Conservation (phyloP, 805 yeast species). For the Ogataea glucozyma region DNA sequence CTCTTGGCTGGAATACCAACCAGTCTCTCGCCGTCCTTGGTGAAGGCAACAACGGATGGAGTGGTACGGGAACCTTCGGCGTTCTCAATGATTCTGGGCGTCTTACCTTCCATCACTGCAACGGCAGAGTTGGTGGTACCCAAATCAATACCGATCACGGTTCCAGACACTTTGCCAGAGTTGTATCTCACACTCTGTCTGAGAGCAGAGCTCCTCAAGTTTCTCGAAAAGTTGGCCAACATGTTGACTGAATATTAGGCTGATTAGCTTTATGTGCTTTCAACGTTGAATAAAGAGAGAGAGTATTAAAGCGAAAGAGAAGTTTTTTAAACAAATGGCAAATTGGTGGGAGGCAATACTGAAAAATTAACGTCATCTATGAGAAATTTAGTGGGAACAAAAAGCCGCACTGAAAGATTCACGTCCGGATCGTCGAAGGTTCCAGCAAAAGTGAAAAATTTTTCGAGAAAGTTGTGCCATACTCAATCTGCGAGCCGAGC, state of each 20-base stretch:
- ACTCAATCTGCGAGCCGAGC: too few relatives aligned
- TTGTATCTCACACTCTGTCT: slow-evolving; percentile 36
- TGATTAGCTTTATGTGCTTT: not conserved
- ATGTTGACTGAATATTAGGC: slow-evolving; percentile 17
- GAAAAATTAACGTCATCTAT: slow-evolving; percentile 2
- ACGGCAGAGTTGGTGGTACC: slow-evolving; percentile 90
- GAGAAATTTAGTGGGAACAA: not conserved
- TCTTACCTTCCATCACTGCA: slow-evolving; percentile 66
- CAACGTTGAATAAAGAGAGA: not conserved
- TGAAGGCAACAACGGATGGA: slow-evolving; percentile 74
- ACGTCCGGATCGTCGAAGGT: slow-evolving; percentile 16
- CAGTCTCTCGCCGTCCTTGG: slow-evolving; percentile 46
- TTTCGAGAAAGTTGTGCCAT: not conserved
- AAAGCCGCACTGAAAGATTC: slow-evolving; percentile 6
- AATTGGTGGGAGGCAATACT: too few relatives aligned
- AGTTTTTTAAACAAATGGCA: not conserved
- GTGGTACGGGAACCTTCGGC: slow-evolving; percentile 80
- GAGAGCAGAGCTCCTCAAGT: slow-evolving; percentile 30
- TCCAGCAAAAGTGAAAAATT: slow-evolving; percentile 20
- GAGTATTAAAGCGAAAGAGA: not conserved
- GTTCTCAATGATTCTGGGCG: slow-evolving; percentile 68
- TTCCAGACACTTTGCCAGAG: slow-evolving; percentile 39
- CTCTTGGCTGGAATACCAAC: slow-evolving; percentile 76
- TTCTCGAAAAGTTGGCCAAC: slow-evolving; percentile 37
- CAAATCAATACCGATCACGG: slow-evolving; percentile 76